A percentile compares a stretch with the other conserved stretches of the same genome.
Evolutionary conservation across 192 early-diverging fungal genomes (phyloP).

Genomic region (Geosiphon pyriformis): DNA sequence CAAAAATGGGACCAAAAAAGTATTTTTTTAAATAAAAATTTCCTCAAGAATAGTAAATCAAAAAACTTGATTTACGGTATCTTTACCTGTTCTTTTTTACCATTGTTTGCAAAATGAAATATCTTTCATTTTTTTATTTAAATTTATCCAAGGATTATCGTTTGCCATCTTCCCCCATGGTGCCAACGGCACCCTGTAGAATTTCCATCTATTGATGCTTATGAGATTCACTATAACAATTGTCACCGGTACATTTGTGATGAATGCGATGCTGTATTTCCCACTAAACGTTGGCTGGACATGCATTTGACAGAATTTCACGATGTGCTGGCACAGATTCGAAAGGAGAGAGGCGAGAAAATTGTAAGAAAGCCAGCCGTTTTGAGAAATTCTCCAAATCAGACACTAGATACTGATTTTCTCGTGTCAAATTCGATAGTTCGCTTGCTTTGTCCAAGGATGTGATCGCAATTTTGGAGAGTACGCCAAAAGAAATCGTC

Average conservation of each 20-base stretch:
- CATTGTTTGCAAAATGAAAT: too few relatives aligned
- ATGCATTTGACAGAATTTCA: conserved; percentile 48
- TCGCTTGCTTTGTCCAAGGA: conserved; percentile 46
- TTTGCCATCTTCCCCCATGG: conserved; percentile 22
- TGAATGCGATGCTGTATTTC: conserved; percentile 44
- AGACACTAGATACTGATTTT: not conserved
- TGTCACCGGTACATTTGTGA: conserved; percentile 44
- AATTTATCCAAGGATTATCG: too few relatives aligned
- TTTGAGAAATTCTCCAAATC: not conserved
- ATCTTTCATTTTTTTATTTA: too few relatives aligned
- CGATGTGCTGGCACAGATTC: conserved; percentile 38
- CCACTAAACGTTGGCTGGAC: conserved; percentile 39
- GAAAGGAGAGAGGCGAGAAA: conserved; percentile 44
- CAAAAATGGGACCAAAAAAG: too few relatives aligned
- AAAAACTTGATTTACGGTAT: too few relatives aligned
- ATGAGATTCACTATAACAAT: conserved; percentile 48
- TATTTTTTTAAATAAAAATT: too few relatives aligned
- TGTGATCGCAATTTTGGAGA: conserved; percentile 38
- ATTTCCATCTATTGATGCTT: conserved; percentile 36
- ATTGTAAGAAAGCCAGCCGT: too few relatives aligned
- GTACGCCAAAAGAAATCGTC: conserved; percentile 35
- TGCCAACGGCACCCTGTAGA: not conserved
- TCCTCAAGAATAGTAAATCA: too few relatives aligned
- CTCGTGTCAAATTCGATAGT: too few relatives aligned
- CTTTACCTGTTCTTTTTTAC: too few relatives aligned